Percentiles rank a stretch among this genome's conserved stretches.
Evolutionary conservation across 2,329 filamentous ascomycete genomes (phyloP).

Genomic region (Clonostachys chloroleuca): DNA sequence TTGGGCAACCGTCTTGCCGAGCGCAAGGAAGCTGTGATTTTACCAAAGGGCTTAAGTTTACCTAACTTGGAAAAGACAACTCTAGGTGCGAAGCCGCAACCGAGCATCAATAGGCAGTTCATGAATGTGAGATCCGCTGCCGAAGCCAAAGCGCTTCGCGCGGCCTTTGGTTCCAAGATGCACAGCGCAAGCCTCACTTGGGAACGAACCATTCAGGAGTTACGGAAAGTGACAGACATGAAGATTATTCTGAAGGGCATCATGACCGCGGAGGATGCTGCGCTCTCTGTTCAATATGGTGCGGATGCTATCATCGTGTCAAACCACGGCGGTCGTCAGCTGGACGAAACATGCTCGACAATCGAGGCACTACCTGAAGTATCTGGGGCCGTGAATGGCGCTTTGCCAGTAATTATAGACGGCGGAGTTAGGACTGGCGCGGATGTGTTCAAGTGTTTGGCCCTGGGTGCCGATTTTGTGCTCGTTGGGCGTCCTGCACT

Average conservation of each 20-base stretch:
- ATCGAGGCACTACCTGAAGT: slow-evolving; percentile 35
- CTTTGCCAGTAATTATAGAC: slow-evolving; percentile 8
- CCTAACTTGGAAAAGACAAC: slow-evolving; percentile 8
- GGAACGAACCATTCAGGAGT: slow-evolving; percentile 11
- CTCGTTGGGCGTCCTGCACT: slow-evolving; percentile 25
- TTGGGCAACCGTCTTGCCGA: slow-evolving; percentile 21
- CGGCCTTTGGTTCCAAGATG: slow-evolving; percentile 5
- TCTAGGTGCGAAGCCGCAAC: slow-evolving; percentile 3
- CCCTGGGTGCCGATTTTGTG: slow-evolving; percentile 14
- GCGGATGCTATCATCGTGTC: slow-evolving; percentile 14
- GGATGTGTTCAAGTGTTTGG: slow-evolving; percentile 17
- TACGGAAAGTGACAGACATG: slow-evolving; percentile 13
- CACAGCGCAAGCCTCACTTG: slow-evolving; percentile 12
- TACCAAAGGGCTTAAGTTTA: slow-evolving; percentile 12
- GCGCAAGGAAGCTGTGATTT: slow-evolving; percentile 12
- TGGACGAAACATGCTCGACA: slow-evolving; percentile 37
- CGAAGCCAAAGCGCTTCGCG: slow-evolving; percentile 8
- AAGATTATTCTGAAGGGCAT: slow-evolving; percentile 19
- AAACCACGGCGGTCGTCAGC: slow-evolving; percentile 41
- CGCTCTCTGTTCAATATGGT: slow-evolving; percentile 17
- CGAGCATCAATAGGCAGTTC: slow-evolving; percentile 5
- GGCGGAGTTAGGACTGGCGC: slow-evolving; percentile 15
- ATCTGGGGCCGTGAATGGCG: slow-evolving; percentile 37
- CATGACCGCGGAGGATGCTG: slow-evolving; percentile 20
- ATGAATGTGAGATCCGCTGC: slow-evolving; percentile 10